Evolutionary conservation across 2,329 filamentous ascomycete species (phyloP).

Genomic region (Pleochaeta shiraiana): DNA sequence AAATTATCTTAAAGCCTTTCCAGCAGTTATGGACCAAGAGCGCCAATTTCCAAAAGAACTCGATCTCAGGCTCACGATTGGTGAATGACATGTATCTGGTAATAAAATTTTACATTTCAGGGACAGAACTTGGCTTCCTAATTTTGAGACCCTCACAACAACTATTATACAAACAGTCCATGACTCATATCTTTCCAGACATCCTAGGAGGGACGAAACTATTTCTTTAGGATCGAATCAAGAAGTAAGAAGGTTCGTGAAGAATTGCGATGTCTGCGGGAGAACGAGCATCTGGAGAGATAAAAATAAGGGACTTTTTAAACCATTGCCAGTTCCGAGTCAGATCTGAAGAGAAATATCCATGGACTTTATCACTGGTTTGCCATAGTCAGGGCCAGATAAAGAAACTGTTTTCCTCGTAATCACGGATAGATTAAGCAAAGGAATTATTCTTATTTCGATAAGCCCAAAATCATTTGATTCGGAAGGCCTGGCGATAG

Average conservation of each 20-base stretch:
- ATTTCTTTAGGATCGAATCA: not conserved
- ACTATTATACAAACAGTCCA: conserved; percentile 4
- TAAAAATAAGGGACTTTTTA: conserved; percentile 4
- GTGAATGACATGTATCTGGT: not conserved
- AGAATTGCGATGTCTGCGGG: not conserved
- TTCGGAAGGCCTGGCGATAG: not conserved
- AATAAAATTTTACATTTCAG: conserved; percentile 3
- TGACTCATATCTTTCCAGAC: conserved; percentile 1
- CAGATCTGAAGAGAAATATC: conserved; percentile 4
- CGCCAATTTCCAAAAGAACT: not conserved
- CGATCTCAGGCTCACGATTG: not conserved
- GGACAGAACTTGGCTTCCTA: not conserved
- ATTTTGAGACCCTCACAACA: not conserved
- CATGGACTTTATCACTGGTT: conserved; percentile 4
- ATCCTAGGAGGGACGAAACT: conserved; percentile 5
- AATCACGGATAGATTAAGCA: not conserved
- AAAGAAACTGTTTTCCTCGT: not conserved
- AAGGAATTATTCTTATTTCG: not conserved
- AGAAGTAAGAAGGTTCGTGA: not conserved
- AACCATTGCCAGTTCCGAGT: conserved; percentile 3
- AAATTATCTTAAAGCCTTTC: not conserved
- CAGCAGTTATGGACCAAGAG: not conserved
- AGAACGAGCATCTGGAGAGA: not conserved
- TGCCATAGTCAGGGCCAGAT: not conserved
- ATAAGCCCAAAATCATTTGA: not conserved